Conservation (phyloP, 2,329 filamentous ascomycete species). For the Leptosphaerulina australis region DNA sequence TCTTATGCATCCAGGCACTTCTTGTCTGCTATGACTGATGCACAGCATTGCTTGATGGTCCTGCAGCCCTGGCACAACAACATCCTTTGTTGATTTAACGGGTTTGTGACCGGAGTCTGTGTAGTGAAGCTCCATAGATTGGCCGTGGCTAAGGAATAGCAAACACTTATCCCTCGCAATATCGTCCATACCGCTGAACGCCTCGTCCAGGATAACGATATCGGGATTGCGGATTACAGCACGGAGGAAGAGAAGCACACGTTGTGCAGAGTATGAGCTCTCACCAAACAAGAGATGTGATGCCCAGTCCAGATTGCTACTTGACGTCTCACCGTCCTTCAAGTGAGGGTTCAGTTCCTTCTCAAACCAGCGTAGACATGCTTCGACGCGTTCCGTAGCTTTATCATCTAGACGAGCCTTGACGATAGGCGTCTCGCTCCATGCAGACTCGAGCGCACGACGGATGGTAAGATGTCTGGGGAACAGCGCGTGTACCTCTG, state of each 20-base stretch:
- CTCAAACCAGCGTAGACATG: constrained; percentile 77
- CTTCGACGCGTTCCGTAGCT: constrained; percentile 67
- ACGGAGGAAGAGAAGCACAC: constrained; percentile 78
- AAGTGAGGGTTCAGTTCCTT: constrained; percentile 70
- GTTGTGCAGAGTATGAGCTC: constrained; percentile 79
- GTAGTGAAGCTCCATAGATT: constrained; percentile 45
- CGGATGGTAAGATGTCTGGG: constrained; percentile 76
- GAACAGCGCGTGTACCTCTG: constrained; percentile 93
- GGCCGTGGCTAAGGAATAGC: constrained; percentile 68
- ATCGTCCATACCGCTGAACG: constrained; percentile 59
- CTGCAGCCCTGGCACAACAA: constrained; percentile 67
- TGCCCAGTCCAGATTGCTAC: constrained; percentile 65
- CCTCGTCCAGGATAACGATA: constrained; percentile 59
- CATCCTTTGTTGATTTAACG: constrained; percentile 56
- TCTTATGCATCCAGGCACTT: constrained; percentile 81
- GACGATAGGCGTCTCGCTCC: constrained; percentile 83
- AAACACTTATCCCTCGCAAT: constrained; percentile 83
- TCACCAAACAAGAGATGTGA: constrained; percentile 71
- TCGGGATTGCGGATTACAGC: constrained; percentile 55
- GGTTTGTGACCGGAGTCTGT: constrained; percentile 40
- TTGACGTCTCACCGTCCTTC: constrained; percentile 13
- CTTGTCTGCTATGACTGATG: constrained; percentile 88
- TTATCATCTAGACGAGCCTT: constrained; percentile 67
- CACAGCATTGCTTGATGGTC: constrained; percentile 83
- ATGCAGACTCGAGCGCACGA: constrained; percentile 80